These are phyloP conservation scores for Ballota nigra DNA, from an alignment of 257 asterid genomes.

Conservation along the genomic window DNA sequence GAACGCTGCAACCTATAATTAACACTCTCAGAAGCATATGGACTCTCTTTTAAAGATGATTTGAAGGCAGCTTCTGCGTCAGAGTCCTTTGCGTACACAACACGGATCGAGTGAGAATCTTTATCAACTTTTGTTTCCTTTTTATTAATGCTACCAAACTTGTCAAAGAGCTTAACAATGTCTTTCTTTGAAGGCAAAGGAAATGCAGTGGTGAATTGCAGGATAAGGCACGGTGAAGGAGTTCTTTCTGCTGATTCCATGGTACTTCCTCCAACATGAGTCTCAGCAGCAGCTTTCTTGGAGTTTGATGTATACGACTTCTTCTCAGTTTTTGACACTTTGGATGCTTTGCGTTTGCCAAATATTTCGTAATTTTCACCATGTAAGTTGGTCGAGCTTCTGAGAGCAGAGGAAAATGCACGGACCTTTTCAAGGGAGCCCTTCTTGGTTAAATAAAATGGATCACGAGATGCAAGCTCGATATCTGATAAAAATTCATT, in stretches of 20 bases:
- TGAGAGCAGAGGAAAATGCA: conserved; percentile 54
- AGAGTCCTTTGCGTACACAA: conserved; percentile 38
- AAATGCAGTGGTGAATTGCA: conserved; percentile 45
- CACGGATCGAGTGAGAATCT: conserved; percentile 33
- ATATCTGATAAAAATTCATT: conserved; percentile 47
- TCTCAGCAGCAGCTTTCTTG: conserved; percentile 30
- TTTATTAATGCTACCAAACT: conserved; percentile 48
- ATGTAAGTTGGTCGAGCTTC: conserved; percentile 46
- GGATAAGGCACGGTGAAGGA: conserved; percentile 30
- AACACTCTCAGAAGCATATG: conserved; percentile 40
- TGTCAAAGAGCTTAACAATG: conserved; percentile 32
- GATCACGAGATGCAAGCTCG: conserved; percentile 48
- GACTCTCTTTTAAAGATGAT: conserved; percentile 37
- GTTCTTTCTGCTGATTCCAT: conserved; percentile 18
- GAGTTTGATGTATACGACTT: conserved; percentile 22
- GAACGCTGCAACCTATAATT: conserved; percentile 35
- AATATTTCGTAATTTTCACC: conserved; percentile 38
- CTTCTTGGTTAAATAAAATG: conserved; percentile 37
- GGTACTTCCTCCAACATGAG: conserved; percentile 14
- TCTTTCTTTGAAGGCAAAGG: conserved; percentile 64
- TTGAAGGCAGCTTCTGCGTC: conserved; percentile 57
- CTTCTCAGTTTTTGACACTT: neutral
- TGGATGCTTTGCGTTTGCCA: conserved; percentile 21
- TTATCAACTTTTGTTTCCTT: conserved; percentile 39
- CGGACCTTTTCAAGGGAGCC: conserved; percentile 41